These are phyloP conservation scores for Skeletonema potamos DNA, from an alignment of 108 stramenopile species.

Conservation along the genomic window DNA sequence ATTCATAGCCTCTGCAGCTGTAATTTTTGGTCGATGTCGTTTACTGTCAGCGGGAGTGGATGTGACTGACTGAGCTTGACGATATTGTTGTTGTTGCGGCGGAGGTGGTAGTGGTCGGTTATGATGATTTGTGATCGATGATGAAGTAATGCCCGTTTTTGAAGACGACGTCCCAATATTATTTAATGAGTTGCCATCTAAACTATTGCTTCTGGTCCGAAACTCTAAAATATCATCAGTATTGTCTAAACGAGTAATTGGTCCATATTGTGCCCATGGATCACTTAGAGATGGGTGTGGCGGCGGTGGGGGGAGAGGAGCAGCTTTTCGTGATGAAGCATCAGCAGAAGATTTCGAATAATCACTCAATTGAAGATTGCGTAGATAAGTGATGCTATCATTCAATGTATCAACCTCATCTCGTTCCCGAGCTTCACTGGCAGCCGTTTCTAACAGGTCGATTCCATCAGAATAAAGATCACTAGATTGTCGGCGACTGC, in stretches of 20 bases:
- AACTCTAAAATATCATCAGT: neutral
- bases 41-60: slow-evolving; percentile 15
- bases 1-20: slow-evolving; percentile 37
- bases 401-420: slow-evolving; percentile 20
- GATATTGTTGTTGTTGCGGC: neutral
- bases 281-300: slow-evolving; percentile 1
- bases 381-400: slow-evolving; percentile 24
- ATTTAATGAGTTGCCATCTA: neutral
- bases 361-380: slow-evolving; percentile 8
- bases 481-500: neutral
- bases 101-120: slow-evolving; percentile 20
- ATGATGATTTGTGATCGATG: neutral
- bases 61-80: slow-evolving; percentile 1
- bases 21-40: slow-evolving; percentile 24
- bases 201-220: neutral
- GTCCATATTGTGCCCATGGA: neutral
- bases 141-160: neutral
- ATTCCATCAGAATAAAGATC: slow-evolving; percentile 19
- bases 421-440: slow-evolving; percentile 21
- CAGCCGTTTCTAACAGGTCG: slow-evolving; percentile 17
- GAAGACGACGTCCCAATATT: neutral
- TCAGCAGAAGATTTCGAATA: neutral
- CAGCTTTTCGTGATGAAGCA: neutral
- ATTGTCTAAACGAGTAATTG: neutral
- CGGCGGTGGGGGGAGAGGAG: slow-evolving; percentile 9